These are phyloP conservation scores for Dioscorea cayenensis DNA, from an alignment of 116 monocot genomes.

Conservation along the genomic window DNA sequence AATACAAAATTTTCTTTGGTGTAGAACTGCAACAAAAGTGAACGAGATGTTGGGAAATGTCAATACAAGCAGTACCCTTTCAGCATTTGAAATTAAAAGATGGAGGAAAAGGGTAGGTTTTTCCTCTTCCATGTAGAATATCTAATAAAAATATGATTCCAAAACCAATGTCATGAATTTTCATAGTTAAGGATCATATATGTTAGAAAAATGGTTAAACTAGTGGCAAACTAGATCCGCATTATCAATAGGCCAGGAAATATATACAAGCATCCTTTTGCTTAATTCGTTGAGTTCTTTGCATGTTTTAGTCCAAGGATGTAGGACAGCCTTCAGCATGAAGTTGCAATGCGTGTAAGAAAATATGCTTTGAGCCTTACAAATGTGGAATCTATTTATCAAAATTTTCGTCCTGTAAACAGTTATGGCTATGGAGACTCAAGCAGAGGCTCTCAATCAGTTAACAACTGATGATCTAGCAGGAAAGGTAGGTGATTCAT, in stretches of 20 bases:
- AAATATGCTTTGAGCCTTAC: too few relatives aligned
- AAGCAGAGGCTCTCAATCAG: slow-evolving; percentile 94
- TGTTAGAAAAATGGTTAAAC: too few relatives aligned
- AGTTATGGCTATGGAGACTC: slow-evolving; percentile 98
- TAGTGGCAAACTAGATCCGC: too few relatives aligned
- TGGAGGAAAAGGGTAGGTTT: slow-evolving; percentile 15
- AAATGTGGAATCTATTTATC: too few relatives aligned
- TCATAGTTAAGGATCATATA: too few relatives aligned
- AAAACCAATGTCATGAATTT: neutral
- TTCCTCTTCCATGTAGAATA: neutral
- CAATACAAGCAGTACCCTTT: slow-evolving; percentile 91
- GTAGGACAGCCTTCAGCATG: too few relatives aligned
- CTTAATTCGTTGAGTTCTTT: too few relatives aligned
- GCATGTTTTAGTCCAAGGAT: too few relatives aligned
- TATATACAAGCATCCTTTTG: too few relatives aligned
- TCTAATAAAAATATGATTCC: neutral
- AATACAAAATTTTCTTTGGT: slow-evolving; percentile 1
- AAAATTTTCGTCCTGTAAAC: slow-evolving; percentile 5
- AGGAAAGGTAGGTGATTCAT: slow-evolving; percentile 61
- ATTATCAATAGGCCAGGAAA: too few relatives aligned
- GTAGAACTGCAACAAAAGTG: slow-evolving; percentile 94
- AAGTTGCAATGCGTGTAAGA: too few relatives aligned
- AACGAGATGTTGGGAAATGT: slow-evolving; percentile 97
- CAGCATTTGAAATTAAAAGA: slow-evolving; percentile 99
- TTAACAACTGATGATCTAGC: slow-evolving; percentile 91